Evolutionary conservation across 139 green algal species (phyloP), one percentile per base, ranked within the genome.

Genomic region (Chlamydomonas asymmetrica): DNA sequence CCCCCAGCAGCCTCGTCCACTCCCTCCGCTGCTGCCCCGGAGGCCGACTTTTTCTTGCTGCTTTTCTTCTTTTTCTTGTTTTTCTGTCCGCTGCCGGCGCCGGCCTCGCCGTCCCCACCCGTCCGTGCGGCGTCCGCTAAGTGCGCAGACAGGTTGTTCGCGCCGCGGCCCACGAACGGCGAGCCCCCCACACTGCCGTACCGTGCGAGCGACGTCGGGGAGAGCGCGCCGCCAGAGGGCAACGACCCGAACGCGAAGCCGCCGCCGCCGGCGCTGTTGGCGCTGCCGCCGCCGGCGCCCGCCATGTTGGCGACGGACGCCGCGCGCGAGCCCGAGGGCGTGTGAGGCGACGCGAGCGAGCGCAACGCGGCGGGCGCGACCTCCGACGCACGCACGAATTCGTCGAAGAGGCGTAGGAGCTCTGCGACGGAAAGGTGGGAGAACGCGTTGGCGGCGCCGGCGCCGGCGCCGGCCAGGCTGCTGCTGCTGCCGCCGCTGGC

Each of bases 391-490:
- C 71, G 34, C 5, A 39, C 71, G 32, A 57, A 76, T 38, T 41
- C 23, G 4, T 71, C 63, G 43, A 80, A 83, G 5, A 48, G 4
- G 5, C 66, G 56, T 29, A 83, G n/a, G n/a, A 83, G 65, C 4
- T 79, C 63, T 32, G 37, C 63, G 3, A 27, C 25, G n/a, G n/a
- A n/a, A n/a, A n/a, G n/a, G n/a, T n/a, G n/a, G 16, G 20, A 76
- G 56, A 29, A n/a, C n/a, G n/a, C n/a, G n/a, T n/a, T n/a, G n/a
- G n/a, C n/a, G n/a, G n/a, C n/a, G n/a, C n/a, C n/a, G n/a, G n/a
- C n/a, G n/a, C n/a, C n/a, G n/a, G n/a, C n/a, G n/a, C n/a, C n/a
- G n/a, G n/a, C n/a, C n/a, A n/a, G n/a, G n/a, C n/a, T n/a, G n/a
- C n/a, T n/a, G n/a, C n/a, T n/a, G n/a, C n/a, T n/a, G n/a, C n/a